phyloP scores from a whole-genome alignment of 2,329 filamentous ascomycete species.

The Pseudogymnoascus verrucosus region DNA sequence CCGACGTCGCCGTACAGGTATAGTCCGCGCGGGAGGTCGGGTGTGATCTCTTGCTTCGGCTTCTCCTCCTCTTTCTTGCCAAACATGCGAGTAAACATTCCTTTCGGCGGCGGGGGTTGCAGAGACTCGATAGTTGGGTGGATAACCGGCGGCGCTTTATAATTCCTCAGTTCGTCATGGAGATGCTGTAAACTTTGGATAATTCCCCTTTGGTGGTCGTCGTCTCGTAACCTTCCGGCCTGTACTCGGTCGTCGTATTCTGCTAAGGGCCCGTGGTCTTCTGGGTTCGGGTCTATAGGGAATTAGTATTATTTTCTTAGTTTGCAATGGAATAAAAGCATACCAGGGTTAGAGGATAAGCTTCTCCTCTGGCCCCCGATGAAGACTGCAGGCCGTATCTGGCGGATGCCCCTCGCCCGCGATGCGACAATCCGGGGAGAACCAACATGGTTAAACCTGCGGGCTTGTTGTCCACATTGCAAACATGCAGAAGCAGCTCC shows the following conservation, averaged over 20 bases:
- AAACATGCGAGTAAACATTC: conserved; percentile 55
- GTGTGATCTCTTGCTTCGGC: conserved; percentile 47
- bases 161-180: conserved; percentile 70
- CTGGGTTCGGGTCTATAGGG: conserved; percentile 15
- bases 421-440: neutral
- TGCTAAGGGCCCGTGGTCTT: conserved; percentile 59
- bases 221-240: conserved; percentile 67
- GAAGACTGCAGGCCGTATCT: neutral
- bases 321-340: neutral
- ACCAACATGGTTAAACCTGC: neutral
- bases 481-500: neutral
- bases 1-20: conserved; percentile 97
- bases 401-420: neutral
- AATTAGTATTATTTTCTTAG: neutral
- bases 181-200: conserved; percentile 84
- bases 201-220: conserved; percentile 85
- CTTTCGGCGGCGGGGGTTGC: conserved; percentile 43
- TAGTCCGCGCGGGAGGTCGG: conserved; percentile 74
- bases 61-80: conserved; percentile 30
- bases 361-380: neutral
- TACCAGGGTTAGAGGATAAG: neutral
- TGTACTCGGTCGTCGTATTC: conserved; percentile 83
- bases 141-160: conserved; percentile 64
- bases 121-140: conserved; percentile 70
- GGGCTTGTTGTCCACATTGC: neutral